Conservation (phyloP, 768 basidiomycete genomes). For the Roridomyces roridus region DNA sequence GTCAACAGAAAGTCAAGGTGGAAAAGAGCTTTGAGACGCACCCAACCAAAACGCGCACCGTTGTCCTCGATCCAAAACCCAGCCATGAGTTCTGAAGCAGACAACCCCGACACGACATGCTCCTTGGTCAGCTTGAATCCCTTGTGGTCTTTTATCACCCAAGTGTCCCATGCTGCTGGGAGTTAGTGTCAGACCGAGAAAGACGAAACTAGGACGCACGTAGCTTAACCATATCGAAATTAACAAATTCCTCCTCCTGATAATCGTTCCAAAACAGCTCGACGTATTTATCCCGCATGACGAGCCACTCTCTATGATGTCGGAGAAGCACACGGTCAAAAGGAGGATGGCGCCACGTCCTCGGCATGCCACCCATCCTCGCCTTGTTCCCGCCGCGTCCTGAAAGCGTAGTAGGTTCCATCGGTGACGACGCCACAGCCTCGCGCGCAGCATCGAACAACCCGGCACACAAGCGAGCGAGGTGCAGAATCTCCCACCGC, state of each 20-base stretch:
- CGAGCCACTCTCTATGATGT: slow-evolving; percentile 47
- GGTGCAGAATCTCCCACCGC: slow-evolving; percentile 1
- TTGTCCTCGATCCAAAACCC: no score
- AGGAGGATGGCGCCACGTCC: slow-evolving; percentile 42
- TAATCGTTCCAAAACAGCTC: slow-evolving; percentile 46
- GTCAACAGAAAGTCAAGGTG: no score
- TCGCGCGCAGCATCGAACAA: background rate
- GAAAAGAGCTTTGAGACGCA: no score
- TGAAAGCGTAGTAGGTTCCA: background rate
- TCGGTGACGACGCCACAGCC: background rate
- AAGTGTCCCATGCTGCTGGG: no score
- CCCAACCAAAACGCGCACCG: no score
- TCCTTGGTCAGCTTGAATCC: no score
- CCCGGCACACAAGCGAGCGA: background rate
- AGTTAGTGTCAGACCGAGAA: no score
- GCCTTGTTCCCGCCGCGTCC: no score
- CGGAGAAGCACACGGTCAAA: slow-evolving; percentile 49
- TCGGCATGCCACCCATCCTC: slow-evolving; percentile 30
- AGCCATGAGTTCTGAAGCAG: no score
- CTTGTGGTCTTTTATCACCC: no score
- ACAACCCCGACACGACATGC: no score
- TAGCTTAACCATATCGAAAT: slow-evolving; percentile 17
- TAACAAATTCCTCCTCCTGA: slow-evolving; percentile 35
- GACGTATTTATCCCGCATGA: slow-evolving; percentile 43
- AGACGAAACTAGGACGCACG: background rate